These are phyloP conservation scores for Dactylonectria macrodidyma DNA, from an alignment of 2,329 filamentous ascomycete species.

Conservation along the genomic window DNA sequence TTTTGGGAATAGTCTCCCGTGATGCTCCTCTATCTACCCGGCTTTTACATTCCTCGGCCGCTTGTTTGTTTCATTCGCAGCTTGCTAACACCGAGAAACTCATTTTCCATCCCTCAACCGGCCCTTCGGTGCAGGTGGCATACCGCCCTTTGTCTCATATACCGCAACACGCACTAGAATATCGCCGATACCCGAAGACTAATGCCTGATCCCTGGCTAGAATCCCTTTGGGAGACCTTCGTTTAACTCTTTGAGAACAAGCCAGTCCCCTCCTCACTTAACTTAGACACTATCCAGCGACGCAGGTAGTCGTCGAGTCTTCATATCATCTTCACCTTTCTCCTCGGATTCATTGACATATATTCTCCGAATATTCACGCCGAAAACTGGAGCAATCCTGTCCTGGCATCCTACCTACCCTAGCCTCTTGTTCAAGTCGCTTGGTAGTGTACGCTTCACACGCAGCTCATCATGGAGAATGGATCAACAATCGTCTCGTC, in stretches of 20 bases:
- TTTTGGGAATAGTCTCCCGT: conserved; percentile 4
- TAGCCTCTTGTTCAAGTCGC: not conserved
- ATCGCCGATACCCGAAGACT: conserved; percentile 12
- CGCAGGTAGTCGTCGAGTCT: not conserved
- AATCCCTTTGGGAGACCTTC: conserved; percentile 1
- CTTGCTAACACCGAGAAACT: conserved; percentile 2
- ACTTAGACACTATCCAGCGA: not conserved
- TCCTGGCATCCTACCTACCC: not conserved
- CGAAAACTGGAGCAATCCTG: conserved; percentile 9
- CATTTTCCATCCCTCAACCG: not conserved
- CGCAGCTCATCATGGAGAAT: conserved; percentile 23
- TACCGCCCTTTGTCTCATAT: conserved; percentile 15
- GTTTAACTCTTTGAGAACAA: conserved; percentile 3
- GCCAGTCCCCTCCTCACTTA: not conserved
- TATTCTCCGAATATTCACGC: not conserved
- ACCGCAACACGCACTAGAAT: conserved; percentile 14
- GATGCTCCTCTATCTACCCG: not conserved
- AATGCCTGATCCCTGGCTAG: conserved; percentile 1
- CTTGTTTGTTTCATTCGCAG: conserved; percentile 30
- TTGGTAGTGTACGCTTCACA: not conserved
- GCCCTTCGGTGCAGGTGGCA: not conserved
- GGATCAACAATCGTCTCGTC: conserved; percentile 19
- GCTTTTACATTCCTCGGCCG: conserved; percentile 10
- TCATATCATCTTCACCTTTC: conserved; percentile 4
- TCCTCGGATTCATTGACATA: not conserved